These are phyloP conservation scores for Pulicaria dysenterica DNA, from an alignment of 129 eudicot genomes.

Conservation along the genomic window DNA sequence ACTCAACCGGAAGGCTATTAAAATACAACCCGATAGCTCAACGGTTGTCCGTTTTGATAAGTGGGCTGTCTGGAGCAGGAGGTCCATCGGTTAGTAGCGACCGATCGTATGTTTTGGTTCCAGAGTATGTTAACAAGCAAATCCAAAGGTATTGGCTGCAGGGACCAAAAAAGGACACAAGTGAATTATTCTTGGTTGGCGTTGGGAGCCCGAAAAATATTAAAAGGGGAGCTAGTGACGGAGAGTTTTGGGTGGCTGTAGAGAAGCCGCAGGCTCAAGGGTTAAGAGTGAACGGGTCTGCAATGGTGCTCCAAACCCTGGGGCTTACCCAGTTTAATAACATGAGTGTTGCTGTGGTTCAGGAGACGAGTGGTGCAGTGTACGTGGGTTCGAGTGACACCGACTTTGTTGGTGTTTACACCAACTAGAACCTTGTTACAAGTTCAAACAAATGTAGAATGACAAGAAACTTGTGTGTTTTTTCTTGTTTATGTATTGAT, in stretches of 20 bases:
- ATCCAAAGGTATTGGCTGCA: constrained; percentile 32
- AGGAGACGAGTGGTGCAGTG: constrained; percentile 24
- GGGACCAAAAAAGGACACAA: constrained; percentile 28
- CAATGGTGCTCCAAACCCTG: constrained; percentile 25
- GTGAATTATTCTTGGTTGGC: constrained; percentile 23
- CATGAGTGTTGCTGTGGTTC: constrained; percentile 24
- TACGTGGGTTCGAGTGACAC: constrained; percentile 26
- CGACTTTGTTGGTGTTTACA: constrained; percentile 35
- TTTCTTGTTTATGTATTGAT: background rate
- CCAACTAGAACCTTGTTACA: constrained; percentile 15
- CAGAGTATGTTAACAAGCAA: constrained; percentile 18
- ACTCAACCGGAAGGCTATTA: constrained; percentile 40
- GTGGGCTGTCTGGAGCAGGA: constrained; percentile 27
- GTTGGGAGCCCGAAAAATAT: constrained; percentile 27
- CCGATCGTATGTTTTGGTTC: constrained; percentile 30
- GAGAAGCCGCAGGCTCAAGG: constrained; percentile 18
- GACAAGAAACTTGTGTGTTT: background rate
- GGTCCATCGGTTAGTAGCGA: constrained; percentile 32
- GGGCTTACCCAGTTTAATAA: constrained; percentile 13
- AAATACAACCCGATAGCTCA: constrained; percentile 27
- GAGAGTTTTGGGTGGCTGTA: constrained; percentile 37
- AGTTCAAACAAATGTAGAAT: background rate
- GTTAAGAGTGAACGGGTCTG: constrained; percentile 30
- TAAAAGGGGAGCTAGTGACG: constrained; percentile 23
- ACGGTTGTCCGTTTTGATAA: constrained; percentile 21